A percentile compares a stretch with the other conserved stretches of the same genome.
These are phyloP conservation scores for Tardiomyces digboiensis DNA, from an alignment of 1,139 yeast species.

Conservation along the genomic window DNA sequence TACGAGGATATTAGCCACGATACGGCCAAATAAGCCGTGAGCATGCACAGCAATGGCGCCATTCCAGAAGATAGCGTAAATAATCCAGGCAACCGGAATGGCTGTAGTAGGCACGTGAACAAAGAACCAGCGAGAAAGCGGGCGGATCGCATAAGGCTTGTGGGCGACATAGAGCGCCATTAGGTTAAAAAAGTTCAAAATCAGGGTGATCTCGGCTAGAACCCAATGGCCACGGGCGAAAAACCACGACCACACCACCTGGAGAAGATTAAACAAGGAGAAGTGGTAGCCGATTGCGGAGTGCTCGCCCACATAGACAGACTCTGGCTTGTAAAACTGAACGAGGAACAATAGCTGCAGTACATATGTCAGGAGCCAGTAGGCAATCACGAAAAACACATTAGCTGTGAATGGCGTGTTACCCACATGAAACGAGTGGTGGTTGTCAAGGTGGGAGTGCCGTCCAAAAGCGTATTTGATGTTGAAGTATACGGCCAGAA, in stretches of 20 bases:
- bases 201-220: constrained; percentile 47
- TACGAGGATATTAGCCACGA: constrained; percentile 60
- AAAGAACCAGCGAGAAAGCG: constrained; percentile 42
- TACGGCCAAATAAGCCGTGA: constrained; percentile 43
- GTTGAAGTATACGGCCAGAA: constrained; percentile 45
- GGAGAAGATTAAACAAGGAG: constrained; percentile 47
- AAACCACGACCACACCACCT: constrained; percentile 51
- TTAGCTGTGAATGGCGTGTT: constrained; percentile 65
- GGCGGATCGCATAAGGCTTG: constrained; percentile 48
- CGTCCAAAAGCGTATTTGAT: constrained; percentile 45
- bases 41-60: constrained; percentile 60
- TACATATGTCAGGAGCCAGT: constrained; percentile 47
- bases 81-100: constrained; percentile 64
- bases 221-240: constrained; percentile 48
- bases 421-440: constrained; percentile 27
- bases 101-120: constrained; percentile 61
- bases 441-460: constrained; percentile 29
- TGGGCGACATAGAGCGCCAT: constrained; percentile 47
- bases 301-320: constrained; percentile 25
- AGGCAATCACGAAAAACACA: constrained; percentile 40
- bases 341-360: constrained; percentile 45
- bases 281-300: constrained; percentile 50
- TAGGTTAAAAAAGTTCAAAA: constrained; percentile 48
- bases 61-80: constrained; percentile 71
- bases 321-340: constrained; percentile 40